A percentile compares a stretch with the other conserved stretches of the same genome.
Conservation (phyloP, 2,329 filamentous ascomycete species). For the Epichloe typhina region DNA sequence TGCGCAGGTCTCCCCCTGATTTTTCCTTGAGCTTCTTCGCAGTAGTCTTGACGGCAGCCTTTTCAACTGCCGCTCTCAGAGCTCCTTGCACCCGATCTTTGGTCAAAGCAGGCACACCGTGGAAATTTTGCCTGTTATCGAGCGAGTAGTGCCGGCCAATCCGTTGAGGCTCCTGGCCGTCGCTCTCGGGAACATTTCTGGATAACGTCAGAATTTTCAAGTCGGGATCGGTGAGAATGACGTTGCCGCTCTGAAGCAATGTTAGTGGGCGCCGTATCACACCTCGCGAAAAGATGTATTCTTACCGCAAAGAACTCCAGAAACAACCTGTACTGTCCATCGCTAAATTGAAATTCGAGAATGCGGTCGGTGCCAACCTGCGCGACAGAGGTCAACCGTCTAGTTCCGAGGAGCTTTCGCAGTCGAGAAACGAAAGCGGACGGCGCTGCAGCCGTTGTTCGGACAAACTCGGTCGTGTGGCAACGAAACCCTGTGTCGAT, state of each 20-base stretch:
- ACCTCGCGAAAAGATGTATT: neutral
- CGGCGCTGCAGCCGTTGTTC: slow-evolving; percentile 72
- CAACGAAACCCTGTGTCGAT: slow-evolving; percentile 94
- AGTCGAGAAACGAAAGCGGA: slow-evolving; percentile 75
- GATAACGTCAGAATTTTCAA: slow-evolving; percentile 71
- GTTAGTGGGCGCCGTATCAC: neutral
- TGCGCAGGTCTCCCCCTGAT: slow-evolving; percentile 58
- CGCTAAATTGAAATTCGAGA: slow-evolving; percentile 83
- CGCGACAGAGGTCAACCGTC: slow-evolving; percentile 63
- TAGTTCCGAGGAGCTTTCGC: slow-evolving; percentile 77
- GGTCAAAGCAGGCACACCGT: slow-evolving; percentile 61
- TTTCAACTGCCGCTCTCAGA: slow-evolving; percentile 52
- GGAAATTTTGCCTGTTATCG: slow-evolving; percentile 72
- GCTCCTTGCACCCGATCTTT: slow-evolving; percentile 57
- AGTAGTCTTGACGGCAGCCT: slow-evolving; percentile 31
- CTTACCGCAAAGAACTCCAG: slow-evolving; percentile 79
- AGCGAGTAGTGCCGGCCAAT: slow-evolving; percentile 68
- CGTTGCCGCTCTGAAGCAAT: slow-evolving; percentile 59
- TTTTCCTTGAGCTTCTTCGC: slow-evolving; percentile 61
- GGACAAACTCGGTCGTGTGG: slow-evolving; percentile 82
- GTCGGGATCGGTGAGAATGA: slow-evolving; percentile 79
- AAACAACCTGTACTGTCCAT: slow-evolving; percentile 77
- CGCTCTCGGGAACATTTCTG: slow-evolving; percentile 66
- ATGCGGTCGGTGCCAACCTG: slow-evolving; percentile 92
- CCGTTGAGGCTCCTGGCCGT: slow-evolving; percentile 71